Percentiles rank a stretch among this genome's conserved stretches.
These are phyloP conservation scores for Termitomyces eurrhizus DNA, from an alignment of 768 basidiomycete species.

Conservation along the genomic window DNA sequence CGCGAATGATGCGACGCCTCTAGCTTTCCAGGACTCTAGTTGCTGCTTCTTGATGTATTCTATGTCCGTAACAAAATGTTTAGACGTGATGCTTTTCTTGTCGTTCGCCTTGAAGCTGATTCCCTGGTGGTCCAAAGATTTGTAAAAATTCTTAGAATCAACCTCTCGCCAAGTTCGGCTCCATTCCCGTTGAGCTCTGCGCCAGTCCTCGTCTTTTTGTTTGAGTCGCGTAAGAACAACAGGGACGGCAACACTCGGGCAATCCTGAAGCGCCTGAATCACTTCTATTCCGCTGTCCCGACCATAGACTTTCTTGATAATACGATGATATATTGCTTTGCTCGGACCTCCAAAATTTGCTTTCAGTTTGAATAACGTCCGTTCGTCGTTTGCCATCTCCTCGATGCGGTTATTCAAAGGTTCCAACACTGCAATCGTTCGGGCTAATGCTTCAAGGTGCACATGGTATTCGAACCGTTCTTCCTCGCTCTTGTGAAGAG, in stretches of 20 bases:
- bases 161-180: conserved; percentile 96
- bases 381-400: conserved; percentile 87
- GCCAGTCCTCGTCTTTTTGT: conserved; percentile 97
- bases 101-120: conserved; percentile 94
- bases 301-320: conserved; percentile 93
- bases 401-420: conserved; percentile 82
- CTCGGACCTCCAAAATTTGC: conserved; percentile 87
- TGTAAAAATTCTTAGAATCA: conserved; percentile 97
- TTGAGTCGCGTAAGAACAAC: conserved; percentile 87
- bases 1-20: conserved; percentile 34
- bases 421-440: conserved; percentile 90
- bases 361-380: conserved; percentile 73
- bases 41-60: conserved; percentile 66
- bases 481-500: conserved; percentile 94
- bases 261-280: conserved; percentile 85
- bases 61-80: conserved; percentile 77
- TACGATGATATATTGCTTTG: conserved; percentile 86
- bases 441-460: conserved; percentile 83
- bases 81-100: conserved; percentile 87
- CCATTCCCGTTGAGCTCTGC: conserved; percentile 91
- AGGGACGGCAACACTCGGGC: conserved; percentile 85
- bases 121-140: conserved; percentile 94
- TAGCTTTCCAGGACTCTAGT: conserved; percentile 32
- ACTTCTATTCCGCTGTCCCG: conserved; percentile 72
- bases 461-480: conserved; percentile 98